Base-by-base conservation (phyloP, 768 basidiomycete species). In the Scleroderma citrinum region DNA sequence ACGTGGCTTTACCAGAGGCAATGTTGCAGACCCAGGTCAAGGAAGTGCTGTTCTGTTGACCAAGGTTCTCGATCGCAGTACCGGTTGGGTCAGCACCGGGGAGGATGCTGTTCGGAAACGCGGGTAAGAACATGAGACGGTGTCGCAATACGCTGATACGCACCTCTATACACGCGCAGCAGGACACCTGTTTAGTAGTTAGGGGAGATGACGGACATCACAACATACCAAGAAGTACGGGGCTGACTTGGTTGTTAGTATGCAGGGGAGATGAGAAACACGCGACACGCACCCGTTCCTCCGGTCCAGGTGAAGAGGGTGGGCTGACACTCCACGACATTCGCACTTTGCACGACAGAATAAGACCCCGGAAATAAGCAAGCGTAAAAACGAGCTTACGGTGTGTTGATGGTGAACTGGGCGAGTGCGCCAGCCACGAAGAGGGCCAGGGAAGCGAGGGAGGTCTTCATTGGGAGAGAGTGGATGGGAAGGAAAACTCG, bases 321-420 rank as follows among this genome's bases (percentile, higher is more conserved):
- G 12, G 87, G 82, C 56, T 81, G 63, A 65, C 87, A 90, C 50
- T 76, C 69, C 30, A 76, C 72, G 17, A 69, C 73, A 44, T 69
- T 73, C 34, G 62, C 13, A 32, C 83, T 85, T 53, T 2, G 53
- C 35, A 36, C 12, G 39, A 39, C 21, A 40, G 19, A 48, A 52
- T 53, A 12, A 57, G 44, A 41, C 36, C 21, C 8, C 4, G 36
- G 12, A 17, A 32, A n/a, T n/a, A n/a, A n/a, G n/a, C n/a, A n/a
- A n/a, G n/a, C n/a, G n/a, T n/a, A n/a, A n/a, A 31, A 42, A 29
- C 42, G 17, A 75, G n/a, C 85, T 60, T 56, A 88, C 87, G 87
- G 87, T 32, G 87, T 91, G 63, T 85, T 82, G 62, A 89, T 71
- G 1, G 56, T 68, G 55, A 81, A 11, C 20, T 80, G 79, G 16